A percentile compares a stretch with the other conserved stretches of the same genome.
Conservation (phyloP, 306 rosid genomes). For the Carpinus viminea region DNA sequence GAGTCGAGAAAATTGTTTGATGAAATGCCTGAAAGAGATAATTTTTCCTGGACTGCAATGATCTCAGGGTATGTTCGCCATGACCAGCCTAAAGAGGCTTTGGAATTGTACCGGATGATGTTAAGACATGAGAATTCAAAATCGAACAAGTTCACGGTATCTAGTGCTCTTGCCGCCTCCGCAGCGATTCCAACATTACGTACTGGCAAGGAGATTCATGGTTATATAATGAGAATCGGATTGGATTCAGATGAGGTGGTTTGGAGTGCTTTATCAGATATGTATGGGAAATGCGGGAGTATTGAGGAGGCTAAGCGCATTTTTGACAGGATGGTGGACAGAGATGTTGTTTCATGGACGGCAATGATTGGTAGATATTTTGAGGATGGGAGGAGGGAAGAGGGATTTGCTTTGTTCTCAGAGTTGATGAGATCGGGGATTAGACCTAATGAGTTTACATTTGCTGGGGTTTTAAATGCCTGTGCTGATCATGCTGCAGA, state of each 20-base stretch:
- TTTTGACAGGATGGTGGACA: constrained; percentile 49
- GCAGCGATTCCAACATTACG: constrained; percentile 50
- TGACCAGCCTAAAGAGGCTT: constrained; percentile 47
- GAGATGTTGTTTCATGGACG: constrained; percentile 68
- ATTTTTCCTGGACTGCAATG: constrained; percentile 63
- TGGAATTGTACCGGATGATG: constrained; percentile 57
- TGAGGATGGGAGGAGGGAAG: constrained; percentile 59
- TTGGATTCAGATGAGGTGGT: constrained; percentile 64
- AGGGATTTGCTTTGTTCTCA: constrained; percentile 59
- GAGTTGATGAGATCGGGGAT: constrained; percentile 42
- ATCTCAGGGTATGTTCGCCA: constrained; percentile 53
- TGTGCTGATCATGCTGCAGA: constrained; percentile 64
- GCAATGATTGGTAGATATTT: constrained; percentile 62
- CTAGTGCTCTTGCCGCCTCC: constrained; percentile 58
- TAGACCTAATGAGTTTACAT: constrained; percentile 68
- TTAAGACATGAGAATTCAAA: constrained; percentile 43
- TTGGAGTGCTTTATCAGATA: constrained; percentile 62
- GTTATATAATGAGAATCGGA: constrained; percentile 46
- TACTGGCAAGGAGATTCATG: constrained; percentile 71
- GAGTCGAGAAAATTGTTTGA: constrained; percentile 58
- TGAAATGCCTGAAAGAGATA: constrained; percentile 65
- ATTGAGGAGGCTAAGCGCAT: constrained; percentile 55
- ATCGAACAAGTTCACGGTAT: constrained; percentile 48
- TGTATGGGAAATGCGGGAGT: constrained; percentile 74
- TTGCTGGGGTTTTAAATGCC: constrained; percentile 60